Base-by-base conservation (phyloP, 768 basidiomycete genomes). In the Mycena crocata region DNA sequence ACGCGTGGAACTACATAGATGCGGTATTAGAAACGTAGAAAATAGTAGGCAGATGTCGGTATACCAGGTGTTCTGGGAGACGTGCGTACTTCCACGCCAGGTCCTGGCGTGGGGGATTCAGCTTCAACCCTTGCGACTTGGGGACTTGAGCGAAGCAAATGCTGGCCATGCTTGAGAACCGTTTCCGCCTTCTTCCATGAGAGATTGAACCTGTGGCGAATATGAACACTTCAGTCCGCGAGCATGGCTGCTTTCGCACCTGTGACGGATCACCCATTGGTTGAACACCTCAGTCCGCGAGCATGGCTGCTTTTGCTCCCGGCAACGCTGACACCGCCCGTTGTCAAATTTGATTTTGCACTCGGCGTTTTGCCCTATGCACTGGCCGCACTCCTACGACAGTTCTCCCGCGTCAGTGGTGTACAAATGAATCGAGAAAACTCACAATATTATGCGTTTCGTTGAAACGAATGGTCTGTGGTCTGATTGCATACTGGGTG, bases 1-100 rank as follows among this genome's bases (percentile, higher is more conserved):
- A 59, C 35, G 42, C 64, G 57, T 3, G 51, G 64, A 55, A 66
- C 64, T 59, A 28, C 3, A 64, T 46, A n/a, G 17, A 37, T 35
- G 14, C 12, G 7, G 26, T n/a, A 26, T 46, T 26, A 31, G 2
- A 30, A 1, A 15, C 10, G 15, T 26, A 54, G 15, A 39, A 14
- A 19, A 34, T 12, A 52, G 1, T 4, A 21, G 28, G 26, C 40
- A 28, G 23, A 57, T 31, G 40, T 51, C 19, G 26, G 55, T 28
- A 28, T 48, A 66, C 64, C 37, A 2, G 64, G 57, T 28, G 57
- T 66, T 37, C 64, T 46, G 12, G 44, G 44, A 6, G 64, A 66
- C 34, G 51, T 40, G 44, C 64, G 64, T 14, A 48, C 49, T 28
- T 56, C 62, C 35, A 14, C 23, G 30, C 34, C 19, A 32, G 44